Percentiles rank a stretch among this genome's conserved stretches.
These are phyloP conservation scores for Gryganskiella cystojenkinii DNA, from an alignment of 192 early-diverging fungal genomes.

Conservation along the genomic window DNA sequence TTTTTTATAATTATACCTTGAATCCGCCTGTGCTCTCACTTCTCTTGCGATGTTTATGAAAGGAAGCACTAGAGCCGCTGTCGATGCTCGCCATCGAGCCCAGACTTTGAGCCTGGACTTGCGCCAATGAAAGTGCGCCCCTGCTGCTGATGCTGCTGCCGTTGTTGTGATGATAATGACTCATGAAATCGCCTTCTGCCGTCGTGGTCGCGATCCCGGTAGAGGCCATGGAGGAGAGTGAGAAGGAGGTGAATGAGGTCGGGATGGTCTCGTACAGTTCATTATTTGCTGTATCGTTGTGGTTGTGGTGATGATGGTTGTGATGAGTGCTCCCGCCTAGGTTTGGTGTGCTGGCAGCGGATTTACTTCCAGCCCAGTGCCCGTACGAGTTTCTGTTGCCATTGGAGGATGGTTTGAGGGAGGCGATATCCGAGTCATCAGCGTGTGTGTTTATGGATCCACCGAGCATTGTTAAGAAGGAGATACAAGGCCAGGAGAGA, in stretches of 20 bases:
- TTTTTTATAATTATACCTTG: conserved; percentile 29
- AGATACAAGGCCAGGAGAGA: too few species aligned
- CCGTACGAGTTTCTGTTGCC: conserved; percentile 24
- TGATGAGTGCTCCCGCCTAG: conserved; percentile 4
- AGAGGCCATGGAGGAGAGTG: background rate
- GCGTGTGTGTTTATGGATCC: too few species aligned
- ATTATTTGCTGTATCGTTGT: too few species aligned
- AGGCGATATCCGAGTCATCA: too few species aligned
- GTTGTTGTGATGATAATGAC: background rate
- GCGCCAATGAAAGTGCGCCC: background rate
- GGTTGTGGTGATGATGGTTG: background rate
- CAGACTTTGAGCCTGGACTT: conserved; percentile 15
- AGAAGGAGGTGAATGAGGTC: conserved; percentile 10
- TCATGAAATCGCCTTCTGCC: too few species aligned
- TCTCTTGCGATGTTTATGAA: conserved; percentile 37
- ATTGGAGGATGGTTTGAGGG: too few species aligned
- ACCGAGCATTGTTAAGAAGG: too few species aligned
- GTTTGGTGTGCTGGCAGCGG: conserved; percentile 43
- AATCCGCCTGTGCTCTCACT: conserved; percentile 48
- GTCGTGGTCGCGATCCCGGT: background rate
- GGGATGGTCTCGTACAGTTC: too few species aligned
- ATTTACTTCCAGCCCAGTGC: conserved; percentile 36
- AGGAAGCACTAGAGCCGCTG: conserved; percentile 21
- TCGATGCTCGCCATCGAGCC: conserved; percentile 25
- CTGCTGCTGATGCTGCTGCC: background rate